A percentile compares a stretch with the other conserved stretches of the same genome.
phyloP scores from a whole-genome alignment of 2,329 filamentous ascomycete species.

The Phialophora expanda region DNA sequence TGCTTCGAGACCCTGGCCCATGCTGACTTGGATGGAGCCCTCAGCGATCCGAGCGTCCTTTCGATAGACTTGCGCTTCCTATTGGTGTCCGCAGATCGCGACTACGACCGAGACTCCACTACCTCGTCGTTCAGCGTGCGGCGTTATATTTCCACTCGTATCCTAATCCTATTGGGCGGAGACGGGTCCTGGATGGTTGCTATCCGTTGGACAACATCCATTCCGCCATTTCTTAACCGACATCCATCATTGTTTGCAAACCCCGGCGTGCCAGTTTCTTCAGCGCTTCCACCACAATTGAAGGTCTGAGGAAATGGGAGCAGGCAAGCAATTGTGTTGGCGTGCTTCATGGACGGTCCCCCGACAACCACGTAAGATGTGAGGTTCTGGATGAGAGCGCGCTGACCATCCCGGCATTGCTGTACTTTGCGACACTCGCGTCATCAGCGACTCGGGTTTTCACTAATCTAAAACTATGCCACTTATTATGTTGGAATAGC shows the following conservation, averaged over 20 bases:
- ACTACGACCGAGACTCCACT: constrained; percentile 4
- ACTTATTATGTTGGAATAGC: background rate
- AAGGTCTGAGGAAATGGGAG: background rate
- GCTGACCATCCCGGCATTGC: background rate
- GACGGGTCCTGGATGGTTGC: background rate
- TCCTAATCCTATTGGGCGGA: background rate
- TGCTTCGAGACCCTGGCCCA: background rate
- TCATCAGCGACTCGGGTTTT: background rate
- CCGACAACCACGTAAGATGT: background rate
- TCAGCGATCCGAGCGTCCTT: background rate
- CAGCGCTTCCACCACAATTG: background rate
- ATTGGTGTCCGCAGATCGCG: constrained; percentile 10
- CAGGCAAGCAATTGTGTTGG: background rate
- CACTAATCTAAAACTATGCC: background rate
- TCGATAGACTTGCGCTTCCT: constrained; percentile 6
- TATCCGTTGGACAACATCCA: background rate
- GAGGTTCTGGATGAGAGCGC: background rate
- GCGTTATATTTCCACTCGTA: constrained; percentile 25
- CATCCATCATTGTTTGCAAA: background rate
- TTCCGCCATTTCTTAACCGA: background rate
- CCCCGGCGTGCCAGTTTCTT: background rate
- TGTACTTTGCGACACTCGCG: background rate
- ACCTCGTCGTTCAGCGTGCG: constrained; percentile 12
- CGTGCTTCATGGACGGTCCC: background rate
- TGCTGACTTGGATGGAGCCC: background rate